Evolutionary conservation across 768 basidiomycete genomes (phyloP), one percentile per base, ranked within the genome.

Genomic region (Tricholoma sp.): DNA sequence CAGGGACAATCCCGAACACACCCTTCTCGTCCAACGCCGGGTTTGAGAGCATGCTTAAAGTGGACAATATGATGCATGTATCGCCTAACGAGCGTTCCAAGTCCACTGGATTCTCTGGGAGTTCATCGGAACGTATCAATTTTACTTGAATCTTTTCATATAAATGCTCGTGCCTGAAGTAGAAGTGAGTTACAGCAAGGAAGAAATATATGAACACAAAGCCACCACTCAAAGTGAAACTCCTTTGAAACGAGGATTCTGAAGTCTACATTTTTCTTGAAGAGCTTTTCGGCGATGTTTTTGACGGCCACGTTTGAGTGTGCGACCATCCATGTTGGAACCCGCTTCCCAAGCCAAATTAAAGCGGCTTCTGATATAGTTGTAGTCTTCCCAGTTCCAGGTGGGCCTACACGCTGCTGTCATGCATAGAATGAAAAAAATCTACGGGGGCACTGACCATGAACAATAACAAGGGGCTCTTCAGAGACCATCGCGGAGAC

Each of bases 341-440:
- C 58, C 7, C 56, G 36, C 4, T 45, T n/a, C 0, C 62, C 12
- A 5, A 65, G 63, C 76, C 77, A 79, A 4, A 69, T 60, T 6
- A 70, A 55, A 3, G 74, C 72, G 0, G 77, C 74, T 0, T 76
- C 75, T 2, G 78, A 68, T 42, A 82, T 83, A 0, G 78, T 78
- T 0, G 74, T 74, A 4, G 81, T 83, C 60, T 83, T 83, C 3
- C 81, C 80, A 3, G 81, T 80, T 2, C 78, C 79, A 10, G 79
- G 80, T 20, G 80, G 78, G 5, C 79, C 80, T 79, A 28, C 36
- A 11, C 31, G 4, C 12, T 17, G 6, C 42, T 20, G 9, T 50
- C n/a, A 41, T 8, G 15, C 7, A 12, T 36, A 31, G 17, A n/a
- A 39, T 6, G 24, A 20, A 49, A 6, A 15, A 9, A 7, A 13